A percentile compares a stretch with the other conserved stretches of the same genome.
Evolutionary conservation across 768 basidiomycete species (phyloP).

Genomic region (Naganishia kalamii): DNA sequence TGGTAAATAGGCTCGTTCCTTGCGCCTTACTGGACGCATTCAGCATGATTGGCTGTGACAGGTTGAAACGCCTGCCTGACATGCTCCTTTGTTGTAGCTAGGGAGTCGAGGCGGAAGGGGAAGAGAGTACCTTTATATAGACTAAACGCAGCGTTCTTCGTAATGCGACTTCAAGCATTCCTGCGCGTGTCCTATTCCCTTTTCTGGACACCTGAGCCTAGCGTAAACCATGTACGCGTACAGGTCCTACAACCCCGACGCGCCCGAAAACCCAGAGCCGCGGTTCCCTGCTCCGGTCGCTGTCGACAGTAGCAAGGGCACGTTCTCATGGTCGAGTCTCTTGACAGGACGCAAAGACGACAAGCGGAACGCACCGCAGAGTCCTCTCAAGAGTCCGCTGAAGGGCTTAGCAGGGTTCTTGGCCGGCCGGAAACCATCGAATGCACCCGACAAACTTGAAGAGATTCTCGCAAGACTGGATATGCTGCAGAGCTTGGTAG

Average conservation of each 20-base stretch:
- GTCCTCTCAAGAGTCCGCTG: not conserved
- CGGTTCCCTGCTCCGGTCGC: not conserved
- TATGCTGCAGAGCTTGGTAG: no score
- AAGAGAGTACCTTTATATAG: not conserved
- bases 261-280: not conserved
- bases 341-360: not conserved
- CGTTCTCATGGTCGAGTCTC: not conserved
- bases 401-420: not conserved
- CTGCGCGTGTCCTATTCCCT: no score
- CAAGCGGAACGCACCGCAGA: not conserved
- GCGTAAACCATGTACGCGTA: slow-evolving; percentile 6
- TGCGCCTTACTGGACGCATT: not conserved
- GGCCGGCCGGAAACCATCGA: not conserved
- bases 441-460: not conserved
- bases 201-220: no score
- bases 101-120: not conserved
- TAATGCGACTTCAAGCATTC: no score
- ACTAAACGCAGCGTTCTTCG: not conserved
- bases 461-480: not conserved
- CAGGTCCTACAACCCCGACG: slow-evolving; percentile 18
- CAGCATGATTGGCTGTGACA: no score
- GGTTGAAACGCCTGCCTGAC: no score
- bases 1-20: not conserved
- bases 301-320: not conserved
- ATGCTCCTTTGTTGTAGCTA: not conserved